Evolutionary conservation across 2,329 filamentous ascomycete genomes (phyloP), one percentile per base, ranked within the genome.

Genomic region (Fusarium robinianum): DNA sequence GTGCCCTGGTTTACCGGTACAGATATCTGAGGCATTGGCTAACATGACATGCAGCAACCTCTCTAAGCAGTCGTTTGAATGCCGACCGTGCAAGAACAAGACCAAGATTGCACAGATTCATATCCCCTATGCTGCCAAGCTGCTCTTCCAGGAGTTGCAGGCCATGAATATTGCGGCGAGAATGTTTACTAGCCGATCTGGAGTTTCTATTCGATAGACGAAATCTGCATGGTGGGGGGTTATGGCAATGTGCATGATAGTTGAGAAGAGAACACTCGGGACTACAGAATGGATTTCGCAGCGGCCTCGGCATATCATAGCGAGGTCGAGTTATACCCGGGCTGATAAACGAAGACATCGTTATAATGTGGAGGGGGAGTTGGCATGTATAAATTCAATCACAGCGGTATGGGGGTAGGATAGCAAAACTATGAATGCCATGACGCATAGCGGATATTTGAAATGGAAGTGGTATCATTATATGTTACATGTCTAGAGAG

Each of bases 121-220:
- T 68, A 95, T 99, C 55, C 94, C 94, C 0, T 99, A 99, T 67
- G 94, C 94, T 3, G 94, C 94, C 49, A 99, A 99, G 76, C 79
- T 99, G 35, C 82, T 99, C 36, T 99, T 99, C 85, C 94, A 99
- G 75, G 94, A 99, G 75, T 76, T 99, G 58, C 89, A 91, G 66
- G 86, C 90, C 35, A 99, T 99, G 94, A 97, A 97, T 70, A 97
- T 99, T 69, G 92, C 94, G 8, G 87, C 92, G 21, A 85, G 94
- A 67, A 92, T 99, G 90, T 99, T 95, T 68, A 97, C 92, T 25
- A 88, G 88, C 67, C 76, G 87, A 46, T 90, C 86, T 11, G 87
- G 87, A 41, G 83, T 88, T 44, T 84, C 83, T 29, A 81, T 90
- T 53, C 80, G 87, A 55, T 87, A 70, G 71, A 46, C 26, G 25